Evolutionary conservation across 257 asterid species (phyloP).

Genomic region (Ocimum tenuiflorum): DNA sequence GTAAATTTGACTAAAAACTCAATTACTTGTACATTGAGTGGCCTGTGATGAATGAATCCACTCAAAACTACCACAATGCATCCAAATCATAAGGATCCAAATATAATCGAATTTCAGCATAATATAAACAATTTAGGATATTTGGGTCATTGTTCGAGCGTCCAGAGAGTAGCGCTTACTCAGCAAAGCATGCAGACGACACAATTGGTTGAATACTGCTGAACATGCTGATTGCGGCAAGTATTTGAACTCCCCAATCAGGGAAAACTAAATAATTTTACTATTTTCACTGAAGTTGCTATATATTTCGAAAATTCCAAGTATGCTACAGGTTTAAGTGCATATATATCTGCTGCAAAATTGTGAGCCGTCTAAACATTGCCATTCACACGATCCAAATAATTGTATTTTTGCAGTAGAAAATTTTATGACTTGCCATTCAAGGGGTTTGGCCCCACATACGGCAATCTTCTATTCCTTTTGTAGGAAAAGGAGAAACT

Average conservation of each 20-base stretch:
- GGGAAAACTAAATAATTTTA: neutral
- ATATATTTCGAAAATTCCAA: neutral
- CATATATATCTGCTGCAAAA: neutral
- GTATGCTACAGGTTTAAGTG: neutral
- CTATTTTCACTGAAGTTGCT: neutral
- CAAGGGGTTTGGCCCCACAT: conserved; percentile 11
- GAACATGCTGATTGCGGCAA: neutral
- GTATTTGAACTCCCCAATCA: too few species aligned
- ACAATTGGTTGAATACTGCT: conserved; percentile 7
- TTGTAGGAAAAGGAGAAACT: neutral
- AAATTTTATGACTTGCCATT: neutral
- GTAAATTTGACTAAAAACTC: conserved; percentile 5
- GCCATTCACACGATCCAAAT: neutral
- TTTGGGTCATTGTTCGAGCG: neutral
- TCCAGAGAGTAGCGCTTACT: neutral
- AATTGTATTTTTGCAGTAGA: neutral
- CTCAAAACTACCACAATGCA: too few species aligned
- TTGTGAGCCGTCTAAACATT: neutral
- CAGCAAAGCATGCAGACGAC: neutral
- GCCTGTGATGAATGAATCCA: too few species aligned
- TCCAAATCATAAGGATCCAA: too few species aligned
- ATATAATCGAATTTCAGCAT: too few species aligned
- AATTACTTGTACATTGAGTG: neutral
- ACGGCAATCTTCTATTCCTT: neutral
- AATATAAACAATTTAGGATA: too few species aligned